Evolutionary conservation across 345 rosid species (phyloP).

Genomic region (Atalantia buxifolia): DNA sequence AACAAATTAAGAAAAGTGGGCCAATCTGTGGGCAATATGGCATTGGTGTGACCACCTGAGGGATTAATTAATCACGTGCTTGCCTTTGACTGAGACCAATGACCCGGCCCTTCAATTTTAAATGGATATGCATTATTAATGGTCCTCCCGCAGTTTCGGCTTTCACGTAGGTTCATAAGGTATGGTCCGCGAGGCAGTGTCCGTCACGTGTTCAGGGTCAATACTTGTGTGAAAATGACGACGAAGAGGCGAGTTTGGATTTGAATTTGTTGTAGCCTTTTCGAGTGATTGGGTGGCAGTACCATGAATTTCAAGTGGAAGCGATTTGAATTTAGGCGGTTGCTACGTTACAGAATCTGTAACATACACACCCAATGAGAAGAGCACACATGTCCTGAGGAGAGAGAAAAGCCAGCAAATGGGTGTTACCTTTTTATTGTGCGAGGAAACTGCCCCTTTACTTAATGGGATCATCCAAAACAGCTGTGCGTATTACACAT

Average conservation of each 20-base stretch:
- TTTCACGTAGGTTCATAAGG: background rate
- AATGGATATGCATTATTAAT: no score
- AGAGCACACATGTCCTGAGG: no score
- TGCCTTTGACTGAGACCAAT: background rate
- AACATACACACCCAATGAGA: no score
- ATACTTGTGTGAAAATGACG: background rate
- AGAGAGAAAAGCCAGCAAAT: no score
- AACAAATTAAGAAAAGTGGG: background rate
- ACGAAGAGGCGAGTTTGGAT: background rate
- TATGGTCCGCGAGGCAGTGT: background rate
- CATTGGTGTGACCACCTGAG: background rate
- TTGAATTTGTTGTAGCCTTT: background rate
- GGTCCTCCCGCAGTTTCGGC: background rate
- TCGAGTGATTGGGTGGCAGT: background rate
- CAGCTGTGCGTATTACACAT: no score
- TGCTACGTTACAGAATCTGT: no score
- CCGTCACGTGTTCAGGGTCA: background rate
- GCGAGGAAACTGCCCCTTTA: background rate
- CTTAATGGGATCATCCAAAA: background rate
- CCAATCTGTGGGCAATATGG: background rate
- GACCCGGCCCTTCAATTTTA: background rate
- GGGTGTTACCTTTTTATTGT: background rate
- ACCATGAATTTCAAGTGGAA: background rate
- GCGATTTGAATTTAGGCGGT: background rate
- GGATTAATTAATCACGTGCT: background rate